These are phyloP conservation scores for Rhodocollybia butyracea DNA, from an alignment of 768 basidiomycete species.

Conservation along the genomic window DNA sequence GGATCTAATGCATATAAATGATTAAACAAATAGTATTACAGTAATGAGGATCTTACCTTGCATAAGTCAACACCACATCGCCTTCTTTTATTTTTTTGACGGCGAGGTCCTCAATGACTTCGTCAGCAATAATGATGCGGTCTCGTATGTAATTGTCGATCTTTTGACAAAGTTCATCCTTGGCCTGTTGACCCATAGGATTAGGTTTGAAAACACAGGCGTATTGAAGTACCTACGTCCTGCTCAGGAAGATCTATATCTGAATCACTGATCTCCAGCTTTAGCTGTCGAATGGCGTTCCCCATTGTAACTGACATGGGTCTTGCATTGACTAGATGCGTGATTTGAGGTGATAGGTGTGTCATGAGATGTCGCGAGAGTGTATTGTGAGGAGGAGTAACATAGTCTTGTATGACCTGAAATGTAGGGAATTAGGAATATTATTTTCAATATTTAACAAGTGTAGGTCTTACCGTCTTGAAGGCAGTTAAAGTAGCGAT, in stretches of 20 bases:
- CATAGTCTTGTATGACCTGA: constrained; percentile 89
- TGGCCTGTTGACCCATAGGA: constrained; percentile 56
- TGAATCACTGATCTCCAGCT: constrained; percentile 89
- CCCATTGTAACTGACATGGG: constrained; percentile 95
- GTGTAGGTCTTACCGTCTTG: constrained; percentile 65
- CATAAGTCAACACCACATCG: constrained; percentile 91
- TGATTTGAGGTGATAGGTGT: constrained; percentile 90
- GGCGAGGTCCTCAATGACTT: constrained; percentile 88
- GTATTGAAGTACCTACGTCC: constrained; percentile 54
- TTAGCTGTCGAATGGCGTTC: constrained; percentile 90
- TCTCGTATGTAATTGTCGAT: constrained; percentile 95
- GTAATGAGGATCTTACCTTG: constrained; percentile 50
- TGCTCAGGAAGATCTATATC: constrained; percentile 95
- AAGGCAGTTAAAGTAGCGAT: constrained; percentile 90
- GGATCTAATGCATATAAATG: constrained; percentile 52
- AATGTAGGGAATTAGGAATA: not conserved
- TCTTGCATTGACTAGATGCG: constrained; percentile 80
- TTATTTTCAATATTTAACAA: not conserved
- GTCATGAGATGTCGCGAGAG: constrained; percentile 90
- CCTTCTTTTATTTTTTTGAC: constrained; percentile 93
- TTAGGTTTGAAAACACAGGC: not conserved
- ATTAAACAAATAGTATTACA: not conserved
- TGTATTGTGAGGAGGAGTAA: constrained; percentile 81
- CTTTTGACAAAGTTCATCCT: constrained; percentile 74
- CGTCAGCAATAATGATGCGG: constrained; percentile 88